Base-by-base conservation (phyloP, 257 asterid species). In the Fraxinus pennsylvanica region DNA sequence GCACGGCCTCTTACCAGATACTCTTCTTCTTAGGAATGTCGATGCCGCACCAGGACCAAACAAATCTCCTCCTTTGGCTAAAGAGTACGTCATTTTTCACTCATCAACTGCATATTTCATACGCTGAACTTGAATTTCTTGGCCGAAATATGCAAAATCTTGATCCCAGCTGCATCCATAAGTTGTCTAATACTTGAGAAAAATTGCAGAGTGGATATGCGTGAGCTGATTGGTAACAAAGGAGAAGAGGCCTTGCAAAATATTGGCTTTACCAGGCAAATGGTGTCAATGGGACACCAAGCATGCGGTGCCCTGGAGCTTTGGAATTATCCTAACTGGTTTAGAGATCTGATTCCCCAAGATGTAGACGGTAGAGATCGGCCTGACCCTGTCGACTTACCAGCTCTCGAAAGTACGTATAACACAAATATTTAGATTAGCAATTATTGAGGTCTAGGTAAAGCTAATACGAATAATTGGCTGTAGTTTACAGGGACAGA, bases 221-320 rank as follows among this genome's bases (percentile, higher is more conserved):
- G 39, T 32, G 81, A 91, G 70, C 19, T 91, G 81, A 78, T 86
- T 72, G 93, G 94, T 15, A 2, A 33, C n/a, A 32, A 78, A 32
- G 91, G 94, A 65, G 63, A 76, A 43, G 72, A 83, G 10, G 54
- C 75, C n/a, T 41, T 90, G 21, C 73, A 88, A 2, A 80, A 38
- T 74, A 83, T 91, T 10, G 94, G 97, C 9, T 87, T 91, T 9
- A 72, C 86, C 9, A 81, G 59, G 74, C 92, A 81, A 70, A 88
- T 91, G 86, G 97, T 90, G 45, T 90, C 97, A 0, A 90, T 91
- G 94, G 94, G 97, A 2, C 97, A 90, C 73, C 96, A 91, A 82
- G 81, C 96, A 0, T 80, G 92, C 59, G 96, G 92, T 63, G 92
- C 94, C 1, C 91, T 91, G 8, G 88, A 87, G 76, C 97, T 90